Evolutionary conservation across 768 basidiomycete species (phyloP).

Genomic region (Boletus coccyginus): DNA sequence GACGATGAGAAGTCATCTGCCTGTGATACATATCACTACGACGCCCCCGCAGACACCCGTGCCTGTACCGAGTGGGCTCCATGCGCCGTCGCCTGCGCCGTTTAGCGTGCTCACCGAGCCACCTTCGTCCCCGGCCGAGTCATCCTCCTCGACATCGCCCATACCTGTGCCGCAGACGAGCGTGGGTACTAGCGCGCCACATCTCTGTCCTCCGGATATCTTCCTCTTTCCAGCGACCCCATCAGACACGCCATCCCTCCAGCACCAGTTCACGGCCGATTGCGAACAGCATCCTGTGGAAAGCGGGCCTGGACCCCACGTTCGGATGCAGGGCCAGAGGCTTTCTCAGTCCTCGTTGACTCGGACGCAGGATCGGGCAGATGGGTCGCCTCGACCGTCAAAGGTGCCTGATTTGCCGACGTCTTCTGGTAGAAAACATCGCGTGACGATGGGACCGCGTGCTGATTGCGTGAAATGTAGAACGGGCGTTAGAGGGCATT

Average conservation of each 20-base stretch:
- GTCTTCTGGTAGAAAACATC: conserved; percentile 36
- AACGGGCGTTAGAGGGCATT: conserved; percentile 67
- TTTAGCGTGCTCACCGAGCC: conserved; percentile 28
- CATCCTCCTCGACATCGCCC: conserved; percentile 15
- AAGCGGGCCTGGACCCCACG: background rate
- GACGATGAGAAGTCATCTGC: conserved; percentile 17
- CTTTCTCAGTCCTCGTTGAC: background rate
- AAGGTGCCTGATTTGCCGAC: conserved; percentile 12
- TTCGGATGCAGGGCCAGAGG: conserved; percentile 1
- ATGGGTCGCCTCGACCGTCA: conserved; percentile 16
- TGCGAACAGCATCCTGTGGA: conserved; percentile 3
- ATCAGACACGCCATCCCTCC: conserved; percentile 17
- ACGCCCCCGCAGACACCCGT: background rate
- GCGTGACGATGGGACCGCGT: conserved; percentile 70
- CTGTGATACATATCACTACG: conserved; percentile 27
- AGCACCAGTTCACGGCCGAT: conserved; percentile 9
- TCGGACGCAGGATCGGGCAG: conserved; percentile 13
- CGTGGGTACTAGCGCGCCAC: background rate
- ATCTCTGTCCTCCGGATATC: conserved; percentile 26
- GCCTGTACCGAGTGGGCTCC: background rate
- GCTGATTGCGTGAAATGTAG: conserved; percentile 67
- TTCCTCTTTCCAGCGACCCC: conserved; percentile 28
- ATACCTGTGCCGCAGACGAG: background rate
- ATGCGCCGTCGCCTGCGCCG: conserved; percentile 16
- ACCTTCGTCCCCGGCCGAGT: conserved; percentile 22